Base-by-base conservation (phyloP, 2,329 filamentous ascomycete genomes). In the Tolypocladium amazonense region DNA sequence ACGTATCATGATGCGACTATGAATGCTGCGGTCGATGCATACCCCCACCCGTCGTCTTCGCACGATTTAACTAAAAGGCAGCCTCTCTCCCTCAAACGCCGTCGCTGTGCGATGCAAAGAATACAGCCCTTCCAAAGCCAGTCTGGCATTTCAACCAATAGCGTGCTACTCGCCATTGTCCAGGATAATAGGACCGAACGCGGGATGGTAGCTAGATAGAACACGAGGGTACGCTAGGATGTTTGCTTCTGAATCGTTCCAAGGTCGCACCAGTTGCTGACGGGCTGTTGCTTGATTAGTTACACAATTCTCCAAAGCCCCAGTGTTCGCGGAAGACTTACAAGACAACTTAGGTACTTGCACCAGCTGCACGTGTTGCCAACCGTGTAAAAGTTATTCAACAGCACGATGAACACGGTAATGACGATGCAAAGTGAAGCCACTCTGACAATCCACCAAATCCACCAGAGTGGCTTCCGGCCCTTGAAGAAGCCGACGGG, bases 381-480 rank as follows among this genome's bases (percentile, higher is more conserved):
- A 72, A 88, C 87, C 63, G 83, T 83, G 75, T 97, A 97, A 72
- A 99, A 99, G 76, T 97, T 94, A 71, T 92, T 86, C 62, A 97
- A 73, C 58, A 99, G 78, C 53, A 97, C 76, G 62, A 96, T 89
- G 71, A 97, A 97, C 1, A 88, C 88, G 47, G 96, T 82, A 41
- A 96, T 79, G 39, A 92, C 88, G n/a, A 86, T 82, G 9, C 96
- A 82, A 57, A 99, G 77, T 30, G 88, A 87, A 0, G 82, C 90
- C 1, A 83, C 89, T 23, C 94, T 84, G 35, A 97, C 81, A 27
- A 96, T 74, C 93, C 93, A 97, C 94, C 94, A 99, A 7, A 79
- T 88, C 94, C 94, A 99, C 94, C 94, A 99, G 9, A 96, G 80
- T 27, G 89, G 88, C 72, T 96, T 96, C 23, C 94, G 84, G 25